These are phyloP conservation scores for Neoarthrinium moseri DNA, from an alignment of 2,329 filamentous ascomycete species.

Conservation along the genomic window DNA sequence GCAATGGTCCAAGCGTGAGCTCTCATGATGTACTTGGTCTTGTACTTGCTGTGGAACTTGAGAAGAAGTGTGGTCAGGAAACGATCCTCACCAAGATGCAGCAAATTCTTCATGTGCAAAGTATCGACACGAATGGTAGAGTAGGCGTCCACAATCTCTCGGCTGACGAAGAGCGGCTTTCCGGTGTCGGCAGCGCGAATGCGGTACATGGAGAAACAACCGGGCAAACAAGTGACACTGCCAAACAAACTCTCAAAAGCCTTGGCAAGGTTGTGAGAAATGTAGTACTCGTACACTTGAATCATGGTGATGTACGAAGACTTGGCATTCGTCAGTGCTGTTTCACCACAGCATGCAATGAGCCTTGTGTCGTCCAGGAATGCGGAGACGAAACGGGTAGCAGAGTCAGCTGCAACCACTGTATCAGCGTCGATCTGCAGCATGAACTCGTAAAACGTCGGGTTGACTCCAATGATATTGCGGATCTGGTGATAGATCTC, in stretches of 20 bases:
- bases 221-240: slow-evolving; percentile 93
- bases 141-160: slow-evolving; percentile 85
- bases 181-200: slow-evolving; percentile 91
- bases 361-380: slow-evolving; percentile 90
- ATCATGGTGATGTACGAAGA: slow-evolving; percentile 97
- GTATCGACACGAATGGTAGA: slow-evolving; percentile 94
- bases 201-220: slow-evolving; percentile 99
- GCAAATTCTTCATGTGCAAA: slow-evolving; percentile 96
- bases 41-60: slow-evolving; percentile 90
- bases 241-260: slow-evolving; percentile 97
- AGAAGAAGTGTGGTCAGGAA: slow-evolving; percentile 92
- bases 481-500: slow-evolving; percentile 99
- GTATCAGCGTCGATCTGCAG: slow-evolving; percentile 98
- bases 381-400: slow-evolving; percentile 85
- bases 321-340: slow-evolving; percentile 88
- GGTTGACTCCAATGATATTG: slow-evolving; percentile 98
- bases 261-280: slow-evolving; percentile 95
- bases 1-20: slow-evolving; percentile 97
- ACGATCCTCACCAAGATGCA: slow-evolving; percentile 96
- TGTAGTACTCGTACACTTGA: slow-evolving; percentile 99
- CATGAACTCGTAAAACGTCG: slow-evolving; percentile 96
- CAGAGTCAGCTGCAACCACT: slow-evolving; percentile 84
- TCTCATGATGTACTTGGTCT: slow-evolving; percentile 94
- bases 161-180: slow-evolving; percentile 94
- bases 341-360: slow-evolving; percentile 95